Percentiles rank a stretch among this genome's conserved stretches.
phyloP scores from a whole-genome alignment of 768 basidiomycete genomes.

The Ramaria sp. region DNA sequence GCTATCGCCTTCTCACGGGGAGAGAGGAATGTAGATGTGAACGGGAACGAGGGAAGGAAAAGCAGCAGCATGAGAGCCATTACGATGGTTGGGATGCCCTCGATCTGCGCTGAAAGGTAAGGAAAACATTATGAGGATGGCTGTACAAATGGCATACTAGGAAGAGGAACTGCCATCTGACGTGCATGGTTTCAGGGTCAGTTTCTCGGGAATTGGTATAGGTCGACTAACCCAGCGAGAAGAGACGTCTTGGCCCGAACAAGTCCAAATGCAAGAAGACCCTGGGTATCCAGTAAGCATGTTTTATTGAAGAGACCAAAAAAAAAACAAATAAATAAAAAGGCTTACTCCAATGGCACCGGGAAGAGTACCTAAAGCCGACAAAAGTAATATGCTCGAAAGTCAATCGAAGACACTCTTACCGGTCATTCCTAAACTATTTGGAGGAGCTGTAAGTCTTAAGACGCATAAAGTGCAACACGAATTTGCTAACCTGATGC shows the following conservation, averaged over 20 bases:
- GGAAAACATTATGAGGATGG: no score
- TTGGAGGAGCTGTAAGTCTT: no score
- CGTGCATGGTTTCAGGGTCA: not conserved
- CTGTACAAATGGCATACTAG: conserved; percentile 26
- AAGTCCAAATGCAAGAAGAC: conserved; percentile 45
- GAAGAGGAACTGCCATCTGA: conserved; percentile 50
- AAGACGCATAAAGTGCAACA: no score
- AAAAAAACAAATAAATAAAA: not conserved
- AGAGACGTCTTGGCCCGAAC: conserved; percentile 39
- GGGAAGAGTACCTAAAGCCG: conserved; percentile 27
- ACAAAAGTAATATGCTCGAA: not conserved
- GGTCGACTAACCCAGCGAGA: conserved; percentile 24
- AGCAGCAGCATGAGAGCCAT: conserved; percentile 39
- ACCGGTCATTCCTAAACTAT: conserved; percentile 46
- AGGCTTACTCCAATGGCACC: conserved; percentile 39
- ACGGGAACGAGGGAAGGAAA: conserved; percentile 46
- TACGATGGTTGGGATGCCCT: conserved; percentile 43
- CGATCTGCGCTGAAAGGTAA: conserved; percentile 37
- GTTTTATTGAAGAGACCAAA: not conserved
- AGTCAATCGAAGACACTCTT: no score
- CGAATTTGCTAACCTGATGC: conserved; percentile 28
- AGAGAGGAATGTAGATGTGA: conserved; percentile 39
- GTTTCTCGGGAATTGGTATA: not conserved
- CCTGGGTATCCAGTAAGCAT: conserved; percentile 20
- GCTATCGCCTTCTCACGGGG: conserved; percentile 44